These are phyloP conservation scores for Eimeria brunetti DNA, from an alignment of 169 alveolate species.

Conservation along the genomic window DNA sequence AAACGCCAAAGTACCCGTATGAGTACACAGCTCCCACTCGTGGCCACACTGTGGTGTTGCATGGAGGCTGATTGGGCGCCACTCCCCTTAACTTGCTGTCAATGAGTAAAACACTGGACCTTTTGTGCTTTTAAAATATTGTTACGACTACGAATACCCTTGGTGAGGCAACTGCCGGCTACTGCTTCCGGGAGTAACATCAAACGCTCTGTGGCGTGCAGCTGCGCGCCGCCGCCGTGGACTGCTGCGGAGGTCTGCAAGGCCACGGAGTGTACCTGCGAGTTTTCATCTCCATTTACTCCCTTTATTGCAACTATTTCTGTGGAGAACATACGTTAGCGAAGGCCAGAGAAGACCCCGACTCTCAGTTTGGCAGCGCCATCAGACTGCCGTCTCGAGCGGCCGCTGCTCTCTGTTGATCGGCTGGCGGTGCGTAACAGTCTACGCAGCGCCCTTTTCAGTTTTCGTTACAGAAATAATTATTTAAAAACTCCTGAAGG, in stretches of 20 bases:
- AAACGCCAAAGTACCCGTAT: not conserved
- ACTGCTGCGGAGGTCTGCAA: slow-evolving; percentile 47
- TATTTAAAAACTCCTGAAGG: not conserved
- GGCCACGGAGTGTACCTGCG: slow-evolving; percentile 4
- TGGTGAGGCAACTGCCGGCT: slow-evolving; percentile 3
- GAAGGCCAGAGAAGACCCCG: slow-evolving; percentile 37
- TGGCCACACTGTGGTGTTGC: slow-evolving; percentile 4
- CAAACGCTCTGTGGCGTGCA: slow-evolving; percentile 70
- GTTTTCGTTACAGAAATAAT: not conserved
- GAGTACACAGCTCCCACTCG: slow-evolving; percentile 32
- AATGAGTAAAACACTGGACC: not conserved
- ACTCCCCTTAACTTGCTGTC: not conserved
- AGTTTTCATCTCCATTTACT: not conserved
- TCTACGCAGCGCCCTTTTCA: not conserved
- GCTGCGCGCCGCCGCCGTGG: slow-evolving; percentile 72
- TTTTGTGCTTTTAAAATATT: not conserved
- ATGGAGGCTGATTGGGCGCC: not conserved
- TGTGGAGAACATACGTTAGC: not conserved
- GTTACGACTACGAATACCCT: not conserved
- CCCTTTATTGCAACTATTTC: not conserved
- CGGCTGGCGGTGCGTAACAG: slow-evolving; percentile 63
- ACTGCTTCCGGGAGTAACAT: slow-evolving; percentile 17
- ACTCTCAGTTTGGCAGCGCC: slow-evolving; percentile 10
- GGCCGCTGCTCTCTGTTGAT: slow-evolving; percentile 46
- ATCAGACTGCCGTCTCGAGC: slow-evolving; percentile 57